These are phyloP conservation scores for Comarum palustre DNA, from an alignment of 306 rosid species.

Conservation along the genomic window DNA sequence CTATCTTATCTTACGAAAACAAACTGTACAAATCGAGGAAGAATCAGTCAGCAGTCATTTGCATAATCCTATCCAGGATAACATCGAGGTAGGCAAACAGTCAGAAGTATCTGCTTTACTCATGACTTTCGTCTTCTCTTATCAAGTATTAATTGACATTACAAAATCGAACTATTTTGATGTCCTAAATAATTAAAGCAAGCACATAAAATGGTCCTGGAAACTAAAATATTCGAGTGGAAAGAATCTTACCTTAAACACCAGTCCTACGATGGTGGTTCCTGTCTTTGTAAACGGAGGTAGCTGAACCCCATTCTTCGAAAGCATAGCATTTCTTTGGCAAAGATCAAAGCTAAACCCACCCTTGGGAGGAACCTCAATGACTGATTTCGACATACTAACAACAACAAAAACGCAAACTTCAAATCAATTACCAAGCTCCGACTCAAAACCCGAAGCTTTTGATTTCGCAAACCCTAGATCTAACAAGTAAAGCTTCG, in stretches of 20 bases:
- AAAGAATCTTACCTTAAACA: slow-evolving; percentile 36
- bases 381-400: slow-evolving; percentile 42
- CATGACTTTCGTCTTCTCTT: slow-evolving; percentile 47
- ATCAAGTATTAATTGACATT: slow-evolving; percentile 15
- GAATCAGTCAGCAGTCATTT: slow-evolving; percentile 37
- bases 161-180: not conserved
- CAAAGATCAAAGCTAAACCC: slow-evolving; percentile 56
- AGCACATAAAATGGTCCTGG: no score
- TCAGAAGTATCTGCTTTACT: slow-evolving; percentile 51
- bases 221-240: not conserved
- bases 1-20: not conserved
- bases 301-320: slow-evolving; percentile 54
- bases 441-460: no score
- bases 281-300: slow-evolving; percentile 79
- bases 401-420: not conserved
- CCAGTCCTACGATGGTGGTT: slow-evolving; percentile 54
- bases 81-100: slow-evolving; percentile 33
- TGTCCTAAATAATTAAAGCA: not conserved
- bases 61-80: slow-evolving; percentile 37
- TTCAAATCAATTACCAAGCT: not conserved
- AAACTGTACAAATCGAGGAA: slow-evolving; percentile 25
- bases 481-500: no score
- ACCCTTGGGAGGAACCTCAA: slow-evolving; percentile 75
- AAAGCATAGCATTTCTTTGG: slow-evolving; percentile 61
- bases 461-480: no score